Evolutionary conservation across 148 eudicot species (phyloP).

Genomic region (Fagopyrum tataricum): DNA sequence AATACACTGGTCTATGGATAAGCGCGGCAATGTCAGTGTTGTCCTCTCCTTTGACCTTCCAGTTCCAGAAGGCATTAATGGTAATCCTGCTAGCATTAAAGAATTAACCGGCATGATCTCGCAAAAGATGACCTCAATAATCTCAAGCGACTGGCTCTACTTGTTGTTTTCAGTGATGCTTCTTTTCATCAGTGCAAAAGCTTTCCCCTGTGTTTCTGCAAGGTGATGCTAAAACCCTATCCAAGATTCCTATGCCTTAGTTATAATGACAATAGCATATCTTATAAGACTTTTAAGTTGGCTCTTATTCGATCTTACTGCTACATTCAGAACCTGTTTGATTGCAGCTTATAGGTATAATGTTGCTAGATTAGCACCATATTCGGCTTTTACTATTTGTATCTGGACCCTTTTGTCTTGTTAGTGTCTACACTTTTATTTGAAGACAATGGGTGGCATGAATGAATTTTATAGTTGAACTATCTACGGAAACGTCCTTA

Average conservation of each 20-base stretch:
- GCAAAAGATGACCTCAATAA: conserved; percentile 35
- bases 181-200: conserved; percentile 50
- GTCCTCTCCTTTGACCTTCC: conserved; percentile 57
- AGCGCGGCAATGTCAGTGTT: conserved; percentile 42
- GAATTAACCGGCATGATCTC: conserved; percentile 24
- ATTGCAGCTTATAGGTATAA: not conserved
- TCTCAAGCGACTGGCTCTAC: conserved; percentile 41
- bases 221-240: conserved; percentile 18
- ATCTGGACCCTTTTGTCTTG: not conserved
- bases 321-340: not conserved
- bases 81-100: conserved; percentile 20
- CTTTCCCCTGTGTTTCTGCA: conserved; percentile 48
- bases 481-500: not conserved
- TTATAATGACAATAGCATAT: not conserved
- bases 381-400: not conserved
- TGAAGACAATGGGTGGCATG: not conserved
- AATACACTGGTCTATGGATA: conserved; percentile 38
- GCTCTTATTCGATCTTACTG: not conserved
- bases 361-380: conserved; percentile 1
- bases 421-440: not conserved
- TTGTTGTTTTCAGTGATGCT: conserved; percentile 45
- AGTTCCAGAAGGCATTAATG: conserved; percentile 24
- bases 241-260: conserved; percentile 8
- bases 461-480: not conserved
- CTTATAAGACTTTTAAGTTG: not conserved